These are phyloP conservation scores for Vinca minor DNA, from an alignment of 257 asterid species.

Conservation along the genomic window DNA sequence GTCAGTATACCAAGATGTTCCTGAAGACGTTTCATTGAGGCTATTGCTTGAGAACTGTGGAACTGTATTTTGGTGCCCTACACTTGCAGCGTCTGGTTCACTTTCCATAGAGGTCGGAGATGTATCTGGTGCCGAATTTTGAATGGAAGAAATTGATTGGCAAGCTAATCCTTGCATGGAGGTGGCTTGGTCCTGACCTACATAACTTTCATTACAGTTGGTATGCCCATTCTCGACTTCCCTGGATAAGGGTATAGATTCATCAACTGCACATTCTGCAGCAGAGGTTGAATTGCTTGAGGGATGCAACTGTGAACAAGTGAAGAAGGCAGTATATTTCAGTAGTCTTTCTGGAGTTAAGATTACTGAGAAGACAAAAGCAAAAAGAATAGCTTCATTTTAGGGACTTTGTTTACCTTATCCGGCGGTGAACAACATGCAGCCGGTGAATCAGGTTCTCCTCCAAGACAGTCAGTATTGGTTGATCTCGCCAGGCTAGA, in stretches of 20 bases:
- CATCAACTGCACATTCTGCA: too few relatives aligned
- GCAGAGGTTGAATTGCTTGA: neutral
- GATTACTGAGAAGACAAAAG: too few relatives aligned
- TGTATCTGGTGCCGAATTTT: slow-evolving; percentile 11
- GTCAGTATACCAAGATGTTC: slow-evolving; percentile 24
- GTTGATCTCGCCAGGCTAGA: neutral
- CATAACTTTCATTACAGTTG: slow-evolving; percentile 2
- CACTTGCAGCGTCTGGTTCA: slow-evolving; percentile 7
- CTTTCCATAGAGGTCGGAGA: neutral
- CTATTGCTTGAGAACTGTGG: slow-evolving; percentile 11
- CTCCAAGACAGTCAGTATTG: neutral
- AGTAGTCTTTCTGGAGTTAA: too few relatives aligned
- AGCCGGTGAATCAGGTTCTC: neutral
- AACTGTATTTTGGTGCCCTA: slow-evolving; percentile 2
- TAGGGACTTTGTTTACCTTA: slow-evolving; percentile 4
- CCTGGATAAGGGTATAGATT: too few relatives aligned
- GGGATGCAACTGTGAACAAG: slow-evolving; percentile 7
- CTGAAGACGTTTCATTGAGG: slow-evolving; percentile 15
- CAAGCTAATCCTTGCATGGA: slow-evolving; percentile 1
- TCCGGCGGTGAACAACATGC: neutral
- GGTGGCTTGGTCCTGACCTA: slow-evolving; percentile 8
- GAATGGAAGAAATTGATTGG: slow-evolving; percentile 12
- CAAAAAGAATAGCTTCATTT: neutral
- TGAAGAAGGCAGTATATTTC: neutral
- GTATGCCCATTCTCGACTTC: slow-evolving; percentile 6